Percentiles rank a stretch among this genome's conserved stretches.
Conservation (phyloP, 306 rosid species). For the Canavalia gladiata region DNA sequence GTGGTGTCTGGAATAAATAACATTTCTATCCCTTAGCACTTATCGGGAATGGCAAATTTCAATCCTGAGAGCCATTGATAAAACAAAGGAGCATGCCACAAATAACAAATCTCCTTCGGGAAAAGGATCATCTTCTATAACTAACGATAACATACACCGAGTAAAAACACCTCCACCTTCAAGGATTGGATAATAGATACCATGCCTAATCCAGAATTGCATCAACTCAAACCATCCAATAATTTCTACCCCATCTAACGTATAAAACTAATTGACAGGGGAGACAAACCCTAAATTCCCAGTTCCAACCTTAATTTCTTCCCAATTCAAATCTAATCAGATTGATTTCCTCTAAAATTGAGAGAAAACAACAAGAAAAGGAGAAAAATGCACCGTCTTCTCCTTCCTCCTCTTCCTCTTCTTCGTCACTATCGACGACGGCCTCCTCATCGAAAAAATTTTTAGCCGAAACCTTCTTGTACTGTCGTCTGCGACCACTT, state of each 20-base stretch:
- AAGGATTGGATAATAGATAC: not conserved
- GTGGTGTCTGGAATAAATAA: too few relatives aligned
- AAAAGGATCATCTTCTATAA: not conserved
- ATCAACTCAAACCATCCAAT: not conserved
- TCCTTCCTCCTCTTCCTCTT: conserved; percentile 93
- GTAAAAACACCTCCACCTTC: not conserved
- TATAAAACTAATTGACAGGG: not conserved
- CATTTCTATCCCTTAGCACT: too few relatives aligned
- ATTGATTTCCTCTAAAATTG: not conserved
- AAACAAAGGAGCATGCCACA: not conserved
- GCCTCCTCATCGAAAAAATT: conserved; percentile 83
- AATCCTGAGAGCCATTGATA: not conserved
- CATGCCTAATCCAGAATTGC: not conserved
- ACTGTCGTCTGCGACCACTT: conserved; percentile 51
- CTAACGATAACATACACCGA: not conserved
- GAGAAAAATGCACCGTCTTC: conserved; percentile 74
- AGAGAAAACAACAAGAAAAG: not conserved
- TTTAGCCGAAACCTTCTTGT: conserved; percentile 61
- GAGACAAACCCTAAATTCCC: conserved; percentile 21
- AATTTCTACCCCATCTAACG: too few relatives aligned
- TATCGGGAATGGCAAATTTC: not conserved
- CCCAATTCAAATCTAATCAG: not conserved
- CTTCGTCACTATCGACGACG: conserved; percentile 78
- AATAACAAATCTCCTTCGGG: not conserved
- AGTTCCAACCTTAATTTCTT: conserved; percentile 31